Evolutionary conservation across 2,329 filamentous ascomycete species (phyloP).

Genomic region (Phoma herbarum): DNA sequence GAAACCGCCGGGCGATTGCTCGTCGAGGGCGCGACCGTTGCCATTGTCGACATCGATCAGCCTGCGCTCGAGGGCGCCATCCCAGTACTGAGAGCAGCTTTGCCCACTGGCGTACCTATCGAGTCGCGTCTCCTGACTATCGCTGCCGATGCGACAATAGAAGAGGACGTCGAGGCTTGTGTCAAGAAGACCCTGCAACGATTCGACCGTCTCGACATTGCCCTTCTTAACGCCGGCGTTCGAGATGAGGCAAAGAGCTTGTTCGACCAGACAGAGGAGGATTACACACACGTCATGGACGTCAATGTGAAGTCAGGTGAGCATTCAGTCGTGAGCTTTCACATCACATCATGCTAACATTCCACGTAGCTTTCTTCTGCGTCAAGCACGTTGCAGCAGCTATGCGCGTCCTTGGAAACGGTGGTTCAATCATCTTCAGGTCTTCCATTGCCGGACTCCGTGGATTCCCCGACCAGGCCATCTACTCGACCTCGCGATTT

Average conservation of each 20-base stretch:
- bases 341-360: constrained; percentile 8
- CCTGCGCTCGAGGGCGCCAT: constrained; percentile 39
- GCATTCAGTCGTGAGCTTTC: constrained; percentile 1
- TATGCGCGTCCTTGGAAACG: constrained; percentile 44
- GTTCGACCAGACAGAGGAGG: constrained; percentile 49
- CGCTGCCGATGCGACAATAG: constrained; percentile 47
- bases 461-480: constrained; percentile 48
- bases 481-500: constrained; percentile 52
- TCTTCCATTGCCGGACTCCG: constrained; percentile 53
- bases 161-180: constrained; percentile 85
- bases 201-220: constrained; percentile 42
- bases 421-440: constrained; percentile 52
- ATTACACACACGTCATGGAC: constrained; percentile 50
- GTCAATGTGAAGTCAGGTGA: constrained; percentile 52
- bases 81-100: constrained; percentile 35
- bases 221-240: constrained; percentile 41
- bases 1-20: constrained; percentile 50
- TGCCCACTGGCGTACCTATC: constrained; percentile 37
- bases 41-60: constrained; percentile 47
- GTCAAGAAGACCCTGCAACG: constrained; percentile 60
- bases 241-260: constrained; percentile 41
- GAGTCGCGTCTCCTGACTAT: constrained; percentile 43
- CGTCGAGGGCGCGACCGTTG: constrained; percentile 50
- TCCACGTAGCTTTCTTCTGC: constrained; percentile 46
- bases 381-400: constrained; percentile 48